Evolutionary conservation across 2,329 filamentous ascomycete genomes (phyloP), one percentile per base, ranked within the genome.

Genomic region (Conoideocrella luteorostrata): DNA sequence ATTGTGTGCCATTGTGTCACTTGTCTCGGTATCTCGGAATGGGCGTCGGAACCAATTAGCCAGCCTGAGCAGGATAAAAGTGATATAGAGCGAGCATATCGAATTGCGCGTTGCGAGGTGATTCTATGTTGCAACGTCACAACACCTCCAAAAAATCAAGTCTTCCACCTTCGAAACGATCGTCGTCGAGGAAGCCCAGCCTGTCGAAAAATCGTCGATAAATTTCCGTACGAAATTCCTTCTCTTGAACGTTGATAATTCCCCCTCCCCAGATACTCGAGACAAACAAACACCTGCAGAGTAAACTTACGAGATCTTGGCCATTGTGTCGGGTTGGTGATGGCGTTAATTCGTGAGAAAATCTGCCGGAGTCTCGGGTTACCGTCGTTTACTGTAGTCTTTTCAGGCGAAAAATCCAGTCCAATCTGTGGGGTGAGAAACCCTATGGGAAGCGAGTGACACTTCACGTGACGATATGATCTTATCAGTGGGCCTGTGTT

Each of bases 221-320:
- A n/a, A n/a, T n/a, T n/a, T n/a, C n/a, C n/a, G n/a, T n/a, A n/a
- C n/a, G n/a, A 33, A 33, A 21, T 28, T 45, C 47, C 52, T 45
- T 50, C 47, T 51, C 51, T 53, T 53, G 46, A 48, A 43, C 44
- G 45, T 49, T 48, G 47, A 42, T 40, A 23, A 18, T 29, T 40
- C 24, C 4, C 30, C 4, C 30, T 43, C 24, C 24, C 17, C 18
- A 20, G 28, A 50, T 29, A 48, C 43, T 39, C 43, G 36, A 35
- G 43, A 42, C 44, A 47, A 43, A 47, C 48, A 49, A 47, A 53
- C 47, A 55, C 23, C 47, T 48, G 39, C 30, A 47, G 23, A 47
- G 32, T 42, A 21, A n/a, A 78, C 77, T 71, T 73, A 80, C 77
- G 75, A 78, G 57, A 74, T 61, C 70, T 80, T 80, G 68, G 76